Percentiles rank a stretch among this genome's conserved stretches.
Conservation (phyloP, 225 moss, liverwort and hornwort genomes). For the Physcomitrellopsis africana region DNA sequence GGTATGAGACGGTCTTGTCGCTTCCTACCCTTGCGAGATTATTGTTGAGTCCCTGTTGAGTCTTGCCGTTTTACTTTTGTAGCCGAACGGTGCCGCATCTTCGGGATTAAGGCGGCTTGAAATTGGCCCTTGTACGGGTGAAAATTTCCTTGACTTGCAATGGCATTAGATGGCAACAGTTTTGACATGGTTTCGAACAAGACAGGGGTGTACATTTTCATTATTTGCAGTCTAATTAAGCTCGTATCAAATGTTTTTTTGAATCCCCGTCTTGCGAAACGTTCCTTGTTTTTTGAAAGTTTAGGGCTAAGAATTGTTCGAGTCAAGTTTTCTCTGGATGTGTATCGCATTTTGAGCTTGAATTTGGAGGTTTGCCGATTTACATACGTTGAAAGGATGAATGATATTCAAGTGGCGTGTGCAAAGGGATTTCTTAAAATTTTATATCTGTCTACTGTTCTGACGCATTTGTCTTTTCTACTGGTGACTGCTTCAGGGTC, state of each 20-base stretch:
- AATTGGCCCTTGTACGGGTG: background rate
- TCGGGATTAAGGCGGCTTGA: background rate
- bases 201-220: background rate
- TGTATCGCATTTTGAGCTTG: background rate
- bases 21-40: background rate
- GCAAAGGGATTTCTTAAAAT: background rate
- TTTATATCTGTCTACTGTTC: background rate
- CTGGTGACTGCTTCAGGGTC: background rate
- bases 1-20: background rate
- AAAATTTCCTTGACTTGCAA: background rate
- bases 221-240: too few species aligned
- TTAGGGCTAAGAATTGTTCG: slow-evolving; percentile 2
- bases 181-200: background rate
- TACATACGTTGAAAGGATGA: too few species aligned
- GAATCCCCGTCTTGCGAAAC: background rate
- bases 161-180: background rate
- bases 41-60: background rate
- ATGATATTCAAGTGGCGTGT: background rate
- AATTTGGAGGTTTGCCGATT: background rate
- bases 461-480: slow-evolving; percentile 6
- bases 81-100: background rate
- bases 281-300: background rate
- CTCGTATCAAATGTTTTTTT: too few species aligned
- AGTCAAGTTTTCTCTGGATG: background rate
- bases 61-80: background rate